phyloP scores from a whole-genome alignment of 306 rosid genomes.

The Vigna mungo region DNA sequence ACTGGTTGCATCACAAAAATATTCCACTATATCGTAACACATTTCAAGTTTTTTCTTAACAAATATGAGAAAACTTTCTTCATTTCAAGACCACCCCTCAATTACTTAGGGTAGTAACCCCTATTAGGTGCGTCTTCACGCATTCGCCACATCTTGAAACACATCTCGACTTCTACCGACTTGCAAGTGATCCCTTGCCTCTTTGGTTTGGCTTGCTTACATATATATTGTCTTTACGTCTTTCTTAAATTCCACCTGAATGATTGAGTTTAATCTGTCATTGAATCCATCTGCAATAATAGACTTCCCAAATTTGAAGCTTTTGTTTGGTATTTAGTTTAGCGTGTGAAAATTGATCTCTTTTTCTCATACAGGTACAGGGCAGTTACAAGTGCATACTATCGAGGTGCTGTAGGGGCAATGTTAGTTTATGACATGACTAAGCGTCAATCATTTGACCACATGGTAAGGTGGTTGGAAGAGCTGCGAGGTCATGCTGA shows the following conservation, averaged over 20 bases:
- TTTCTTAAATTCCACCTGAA: neutral
- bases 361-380: constrained; percentile 60
- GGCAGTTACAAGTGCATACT: constrained; percentile 95
- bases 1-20: too few species aligned
- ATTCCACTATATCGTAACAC: too few species aligned
- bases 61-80: too few species aligned
- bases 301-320: neutral
- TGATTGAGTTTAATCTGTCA: neutral
- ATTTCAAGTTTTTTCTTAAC: too few species aligned
- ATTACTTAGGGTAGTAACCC: too few species aligned
- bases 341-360: neutral
- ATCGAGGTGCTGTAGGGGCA: constrained; percentile 94
- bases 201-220: neutral
- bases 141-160: too few species aligned
- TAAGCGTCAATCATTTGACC: constrained; percentile 88
- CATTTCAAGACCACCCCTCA: too few species aligned
- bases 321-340: constrained; percentile 1
- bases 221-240: neutral
- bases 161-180: too few species aligned
- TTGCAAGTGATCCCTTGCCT: too few species aligned
- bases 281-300: neutral
- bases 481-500: constrained; percentile 87
- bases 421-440: constrained; percentile 91
- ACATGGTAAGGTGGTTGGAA: constrained; percentile 91
- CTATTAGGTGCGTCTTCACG: too few species aligned